These are phyloP conservation scores for Paecilomyces fulvus DNA, from an alignment of 2,329 filamentous ascomycete species.

Conservation along the genomic window DNA sequence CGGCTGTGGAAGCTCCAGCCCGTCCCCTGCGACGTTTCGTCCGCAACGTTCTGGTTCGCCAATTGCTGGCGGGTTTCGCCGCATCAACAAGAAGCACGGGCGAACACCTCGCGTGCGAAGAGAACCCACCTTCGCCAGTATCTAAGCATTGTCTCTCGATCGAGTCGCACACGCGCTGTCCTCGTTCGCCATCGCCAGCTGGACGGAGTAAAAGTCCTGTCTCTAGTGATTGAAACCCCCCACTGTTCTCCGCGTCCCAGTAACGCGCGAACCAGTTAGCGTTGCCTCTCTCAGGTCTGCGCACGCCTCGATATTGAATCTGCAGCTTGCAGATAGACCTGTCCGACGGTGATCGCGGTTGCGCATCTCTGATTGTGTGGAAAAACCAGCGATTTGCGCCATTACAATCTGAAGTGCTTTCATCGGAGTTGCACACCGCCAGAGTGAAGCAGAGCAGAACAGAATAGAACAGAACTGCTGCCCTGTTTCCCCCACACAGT, in stretches of 20 bases:
- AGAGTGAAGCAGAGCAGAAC: slow-evolving; percentile 16
- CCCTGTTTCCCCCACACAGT: slow-evolving; percentile 21
- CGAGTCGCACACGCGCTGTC: background rate
- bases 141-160: background rate
- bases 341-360: slow-evolving; percentile 7
- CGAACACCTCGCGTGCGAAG: background rate
- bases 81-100: slow-evolving; percentile 5
- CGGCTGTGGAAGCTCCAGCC: slow-evolving; percentile 2
- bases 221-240: background rate
- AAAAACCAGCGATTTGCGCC: slow-evolving; percentile 9
- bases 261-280: background rate
- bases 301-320: slow-evolving; percentile 16
- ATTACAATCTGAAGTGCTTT: slow-evolving; percentile 10
- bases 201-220: background rate
- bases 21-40: background rate
- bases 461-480: slow-evolving; percentile 16
- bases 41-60: slow-evolving; percentile 27
- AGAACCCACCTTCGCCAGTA: background rate
- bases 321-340: slow-evolving; percentile 9
- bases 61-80: slow-evolving; percentile 23
- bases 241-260: background rate
- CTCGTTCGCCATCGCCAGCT: background rate
- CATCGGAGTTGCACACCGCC: slow-evolving; percentile 9
- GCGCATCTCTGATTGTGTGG: background rate
- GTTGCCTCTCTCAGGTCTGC: slow-evolving; percentile 11